These are phyloP conservation scores for Glonium stellatum DNA, from an alignment of 495 filamentous ascomycete genomes.

Conservation along the genomic window DNA sequence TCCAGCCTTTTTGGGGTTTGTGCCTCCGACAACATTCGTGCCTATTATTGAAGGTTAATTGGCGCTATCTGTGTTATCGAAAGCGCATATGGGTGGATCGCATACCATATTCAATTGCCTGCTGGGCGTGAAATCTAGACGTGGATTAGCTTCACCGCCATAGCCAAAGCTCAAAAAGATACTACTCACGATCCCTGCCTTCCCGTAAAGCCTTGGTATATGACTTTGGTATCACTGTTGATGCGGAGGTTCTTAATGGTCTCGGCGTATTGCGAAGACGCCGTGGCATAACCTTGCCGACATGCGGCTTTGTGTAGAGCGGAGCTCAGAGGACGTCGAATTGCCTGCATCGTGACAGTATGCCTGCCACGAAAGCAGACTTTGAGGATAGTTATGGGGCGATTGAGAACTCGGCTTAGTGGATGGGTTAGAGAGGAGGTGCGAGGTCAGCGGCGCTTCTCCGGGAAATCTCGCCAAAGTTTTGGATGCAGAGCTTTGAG, in stretches of 20 bases:
- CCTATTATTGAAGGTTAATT: slow-evolving; percentile 49
- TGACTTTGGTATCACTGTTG: slow-evolving; percentile 82
- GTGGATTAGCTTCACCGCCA: slow-evolving; percentile 35
- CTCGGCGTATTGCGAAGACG: slow-evolving; percentile 62
- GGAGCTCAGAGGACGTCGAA: slow-evolving; percentile 35
- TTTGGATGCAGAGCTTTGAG: background rate
- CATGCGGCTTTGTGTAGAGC: slow-evolving; percentile 38
- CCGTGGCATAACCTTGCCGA: slow-evolving; percentile 62
- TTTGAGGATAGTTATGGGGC: background rate
- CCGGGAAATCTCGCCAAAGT: background rate
- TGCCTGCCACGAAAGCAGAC: slow-evolving; percentile 20
- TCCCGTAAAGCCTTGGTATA: slow-evolving; percentile 97
- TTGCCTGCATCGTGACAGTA: slow-evolving; percentile 35
- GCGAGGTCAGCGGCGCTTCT: slow-evolving; percentile 2
- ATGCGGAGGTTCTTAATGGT: slow-evolving; percentile 90
- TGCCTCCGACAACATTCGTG: slow-evolving; percentile 95
- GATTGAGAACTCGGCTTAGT: slow-evolving; percentile 4
- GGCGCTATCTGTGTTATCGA: slow-evolving; percentile 26
- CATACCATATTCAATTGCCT: slow-evolving; percentile 96
- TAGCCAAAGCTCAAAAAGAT: background rate
- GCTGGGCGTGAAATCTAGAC: slow-evolving; percentile 80
- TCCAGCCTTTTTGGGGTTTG: slow-evolving; percentile 98
- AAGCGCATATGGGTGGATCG: slow-evolving; percentile 15
- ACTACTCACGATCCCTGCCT: slow-evolving; percentile 92
- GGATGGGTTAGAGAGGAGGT: slow-evolving; percentile 10